Evolutionary conservation across 2,329 filamentous ascomycete genomes (phyloP).

Genomic region (Cordyceps tenuipes): DNA sequence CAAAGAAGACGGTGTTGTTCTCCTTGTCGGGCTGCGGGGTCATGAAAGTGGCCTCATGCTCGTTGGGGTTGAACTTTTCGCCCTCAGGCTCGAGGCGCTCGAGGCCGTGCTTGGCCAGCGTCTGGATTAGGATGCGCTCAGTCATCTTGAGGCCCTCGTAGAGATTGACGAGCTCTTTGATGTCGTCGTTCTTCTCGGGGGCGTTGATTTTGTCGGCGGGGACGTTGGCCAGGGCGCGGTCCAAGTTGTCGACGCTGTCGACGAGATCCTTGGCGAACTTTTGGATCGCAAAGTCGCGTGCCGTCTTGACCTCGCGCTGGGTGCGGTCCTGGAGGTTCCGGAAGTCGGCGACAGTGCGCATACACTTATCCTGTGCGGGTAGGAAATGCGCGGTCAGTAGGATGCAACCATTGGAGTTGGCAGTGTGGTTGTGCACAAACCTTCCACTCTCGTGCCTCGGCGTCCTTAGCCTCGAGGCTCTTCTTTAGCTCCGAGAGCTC

Average conservation of each 20-base stretch:
- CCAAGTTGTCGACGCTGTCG: constrained; percentile 93
- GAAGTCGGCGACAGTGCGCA: constrained; percentile 92
- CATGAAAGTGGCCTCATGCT: constrained; percentile 96
- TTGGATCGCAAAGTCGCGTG: constrained; percentile 90
- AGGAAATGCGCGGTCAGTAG: not conserved
- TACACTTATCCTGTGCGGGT: constrained; percentile 73
- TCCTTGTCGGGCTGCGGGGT: constrained; percentile 80
- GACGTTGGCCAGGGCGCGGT: constrained; percentile 79
- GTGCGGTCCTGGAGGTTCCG: constrained; percentile 96
- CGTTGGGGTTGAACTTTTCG: constrained; percentile 91
- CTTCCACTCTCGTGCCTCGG: constrained; percentile 67
- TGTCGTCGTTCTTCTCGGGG: constrained; percentile 40
- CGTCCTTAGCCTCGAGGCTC: constrained; percentile 43
- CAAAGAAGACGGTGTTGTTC: constrained; percentile 81
- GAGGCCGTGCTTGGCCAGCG: constrained; percentile 87
- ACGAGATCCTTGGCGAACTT: constrained; percentile 92
- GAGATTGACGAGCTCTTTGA: constrained; percentile 68
- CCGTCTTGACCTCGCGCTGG: constrained; percentile 76
- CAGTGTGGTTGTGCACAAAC: constrained; percentile 37
- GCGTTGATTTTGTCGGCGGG: constrained; percentile 61
- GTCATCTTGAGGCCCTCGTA: constrained; percentile 95
- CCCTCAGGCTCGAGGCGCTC: constrained; percentile 77
- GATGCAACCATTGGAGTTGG: not conserved
- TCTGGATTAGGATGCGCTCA: constrained; percentile 76
- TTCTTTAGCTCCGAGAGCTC: constrained; percentile 40